These are phyloP conservation scores for Jimgerdemannia lactiflua DNA, from an alignment of 192 early-diverging fungal species.

Conservation along the genomic window DNA sequence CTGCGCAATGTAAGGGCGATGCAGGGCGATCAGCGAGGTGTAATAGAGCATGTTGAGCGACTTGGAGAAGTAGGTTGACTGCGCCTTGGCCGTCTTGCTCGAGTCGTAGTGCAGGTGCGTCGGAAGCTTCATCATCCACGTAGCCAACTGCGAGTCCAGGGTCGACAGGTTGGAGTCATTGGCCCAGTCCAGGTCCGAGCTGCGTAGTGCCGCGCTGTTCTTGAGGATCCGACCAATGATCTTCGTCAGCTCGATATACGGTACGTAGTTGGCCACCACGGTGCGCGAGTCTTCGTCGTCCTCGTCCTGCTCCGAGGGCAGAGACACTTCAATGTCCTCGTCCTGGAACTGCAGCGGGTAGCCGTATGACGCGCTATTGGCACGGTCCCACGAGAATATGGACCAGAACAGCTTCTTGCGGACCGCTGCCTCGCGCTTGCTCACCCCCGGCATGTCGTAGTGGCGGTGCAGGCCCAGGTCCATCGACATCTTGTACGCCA, in stretches of 20 bases:
- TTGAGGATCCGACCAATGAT: slow-evolving; percentile 46
- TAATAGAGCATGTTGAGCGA: slow-evolving; percentile 33
- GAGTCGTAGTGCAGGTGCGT: not conserved
- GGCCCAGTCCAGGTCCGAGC: too few relatives aligned
- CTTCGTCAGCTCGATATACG: slow-evolving; percentile 35
- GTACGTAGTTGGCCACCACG: slow-evolving; percentile 28
- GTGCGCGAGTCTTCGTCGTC: slow-evolving; percentile 25
- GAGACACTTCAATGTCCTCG: slow-evolving; percentile 23
- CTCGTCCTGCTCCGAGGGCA: slow-evolving; percentile 9
- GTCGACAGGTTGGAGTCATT: slow-evolving; percentile 15
- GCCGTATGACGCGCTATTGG: slow-evolving; percentile 60
- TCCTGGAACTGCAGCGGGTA: slow-evolving; percentile 45
- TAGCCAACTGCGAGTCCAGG: slow-evolving; percentile 18
- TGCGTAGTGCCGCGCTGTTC: slow-evolving; percentile 30
- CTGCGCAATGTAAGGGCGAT: slow-evolving; percentile 40
- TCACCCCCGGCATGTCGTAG: slow-evolving; percentile 38
- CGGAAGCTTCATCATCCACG: slow-evolving; percentile 7
- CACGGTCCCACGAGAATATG: slow-evolving; percentile 62
- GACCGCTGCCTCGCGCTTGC: slow-evolving; percentile 47
- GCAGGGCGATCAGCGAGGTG: slow-evolving; percentile 40
- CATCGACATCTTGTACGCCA: slow-evolving; percentile 70
- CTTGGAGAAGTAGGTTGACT: slow-evolving; percentile 4
- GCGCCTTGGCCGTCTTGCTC: not conserved
- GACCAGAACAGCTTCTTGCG: slow-evolving; percentile 72
- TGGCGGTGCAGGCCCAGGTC: slow-evolving; percentile 76